phyloP scores from a whole-genome alignment of 1,284 basidiomycete species.

The Ustilago curta region DNA sequence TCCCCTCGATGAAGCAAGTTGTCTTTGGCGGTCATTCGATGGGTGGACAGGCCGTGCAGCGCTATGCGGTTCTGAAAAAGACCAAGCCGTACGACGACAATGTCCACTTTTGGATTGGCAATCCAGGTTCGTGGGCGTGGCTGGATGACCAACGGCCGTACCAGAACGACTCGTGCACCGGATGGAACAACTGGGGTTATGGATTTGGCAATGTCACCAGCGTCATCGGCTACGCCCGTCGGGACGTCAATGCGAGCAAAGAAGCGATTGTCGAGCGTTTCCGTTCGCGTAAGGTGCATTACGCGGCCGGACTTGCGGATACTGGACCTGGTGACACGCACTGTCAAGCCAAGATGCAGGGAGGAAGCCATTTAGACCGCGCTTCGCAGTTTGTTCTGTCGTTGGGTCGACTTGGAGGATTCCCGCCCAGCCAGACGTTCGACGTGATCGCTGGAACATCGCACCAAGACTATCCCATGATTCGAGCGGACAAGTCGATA shows the following conservation, averaged over 20 bases:
- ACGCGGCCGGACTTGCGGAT: conserved; percentile 60
- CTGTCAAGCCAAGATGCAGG: conserved; percentile 61
- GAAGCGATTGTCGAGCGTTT: conserved; percentile 52
- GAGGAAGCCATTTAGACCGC: conserved; percentile 62
- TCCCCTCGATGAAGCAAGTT: conserved; percentile 61
- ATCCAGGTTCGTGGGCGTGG: conserved; percentile 65
- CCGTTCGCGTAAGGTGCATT: conserved; percentile 52
- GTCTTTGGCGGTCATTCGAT: conserved; percentile 66
- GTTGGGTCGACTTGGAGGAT: conserved; percentile 38
- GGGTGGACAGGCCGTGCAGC: conserved; percentile 59
- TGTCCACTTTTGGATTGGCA: conserved; percentile 63
- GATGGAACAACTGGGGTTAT: conserved; percentile 57
- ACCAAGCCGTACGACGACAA: conserved; percentile 59
- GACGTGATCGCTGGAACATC: conserved; percentile 60
- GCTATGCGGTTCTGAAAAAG: conserved; percentile 62
- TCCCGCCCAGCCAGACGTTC: conserved; percentile 54
- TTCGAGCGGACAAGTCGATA: conserved; percentile 55
- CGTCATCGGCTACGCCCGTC: conserved; percentile 49
- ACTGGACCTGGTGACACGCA: conserved; percentile 63
- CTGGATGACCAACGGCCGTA: conserved; percentile 49
- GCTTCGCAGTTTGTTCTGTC: conserved; percentile 58
- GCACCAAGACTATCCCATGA: conserved; percentile 67
- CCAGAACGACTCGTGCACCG: conserved; percentile 25
- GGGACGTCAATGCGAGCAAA: conserved; percentile 52
- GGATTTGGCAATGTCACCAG: conserved; percentile 49